Evolutionary conservation across 805 yeast species (phyloP).

Genomic region (Starmerella geochares): DNA sequence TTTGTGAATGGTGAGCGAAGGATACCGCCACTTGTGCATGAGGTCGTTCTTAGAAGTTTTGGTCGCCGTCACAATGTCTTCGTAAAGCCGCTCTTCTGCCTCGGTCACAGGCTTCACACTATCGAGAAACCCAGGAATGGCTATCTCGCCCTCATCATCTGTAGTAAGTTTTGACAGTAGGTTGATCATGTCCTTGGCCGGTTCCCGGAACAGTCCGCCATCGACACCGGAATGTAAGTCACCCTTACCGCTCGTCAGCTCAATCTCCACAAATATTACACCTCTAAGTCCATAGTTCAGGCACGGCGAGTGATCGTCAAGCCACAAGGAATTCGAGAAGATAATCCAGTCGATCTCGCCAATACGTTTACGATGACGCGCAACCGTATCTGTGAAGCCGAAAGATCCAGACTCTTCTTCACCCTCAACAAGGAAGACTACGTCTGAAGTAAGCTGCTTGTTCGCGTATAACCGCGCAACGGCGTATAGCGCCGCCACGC

Average conservation of each 20-base stretch:
- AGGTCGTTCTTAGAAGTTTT: slow-evolving; percentile 40
- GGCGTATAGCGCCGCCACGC: slow-evolving; percentile 74
- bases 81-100: slow-evolving; percentile 51
- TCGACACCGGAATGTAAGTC: slow-evolving; percentile 95
- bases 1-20: slow-evolving; percentile 79
- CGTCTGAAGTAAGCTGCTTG: slow-evolving; percentile 52
- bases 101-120: slow-evolving; percentile 49
- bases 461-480: slow-evolving; percentile 58
- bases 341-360: slow-evolving; percentile 82
- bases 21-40: slow-evolving; percentile 77
- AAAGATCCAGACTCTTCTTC: slow-evolving; percentile 90
- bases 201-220: slow-evolving; percentile 85
- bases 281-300: slow-evolving; percentile 92
- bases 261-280: slow-evolving; percentile 68
- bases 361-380: slow-evolving; percentile 38
- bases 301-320: slow-evolving; percentile 81
- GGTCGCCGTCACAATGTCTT: slow-evolving; percentile 42
- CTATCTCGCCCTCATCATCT: slow-evolving; percentile 44
- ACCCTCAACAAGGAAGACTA: slow-evolving; percentile 80
- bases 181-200: slow-evolving; percentile 74
- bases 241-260: slow-evolving; percentile 60
- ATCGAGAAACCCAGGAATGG: slow-evolving; percentile 61
- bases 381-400: slow-evolving; percentile 68
- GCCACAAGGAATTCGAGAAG: slow-evolving; percentile 87
- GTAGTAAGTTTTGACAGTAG: slow-evolving; percentile 52